phyloP scores from a whole-genome alignment of 768 basidiomycete species.

The Tricholoma sp. region DNA sequence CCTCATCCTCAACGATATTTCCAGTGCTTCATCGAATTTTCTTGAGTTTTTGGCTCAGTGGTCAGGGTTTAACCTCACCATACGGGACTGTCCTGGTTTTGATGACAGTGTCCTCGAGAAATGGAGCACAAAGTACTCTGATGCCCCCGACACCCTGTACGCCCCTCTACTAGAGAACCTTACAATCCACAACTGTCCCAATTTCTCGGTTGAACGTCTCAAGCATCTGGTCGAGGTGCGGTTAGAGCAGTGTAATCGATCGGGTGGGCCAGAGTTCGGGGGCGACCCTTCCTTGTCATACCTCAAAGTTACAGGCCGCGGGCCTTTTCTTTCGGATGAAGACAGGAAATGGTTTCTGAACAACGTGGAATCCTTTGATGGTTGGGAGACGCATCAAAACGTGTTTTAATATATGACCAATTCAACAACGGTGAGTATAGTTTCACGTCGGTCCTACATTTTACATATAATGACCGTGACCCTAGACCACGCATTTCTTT shows the following conservation, averaged over 20 bases:
- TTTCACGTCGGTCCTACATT: too few relatives aligned
- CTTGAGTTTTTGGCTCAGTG: background rate
- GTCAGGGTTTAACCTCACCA: background rate
- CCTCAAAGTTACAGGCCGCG: background rate
- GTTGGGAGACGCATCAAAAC: background rate
- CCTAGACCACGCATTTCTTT: too few relatives aligned
- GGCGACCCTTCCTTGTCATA: background rate
- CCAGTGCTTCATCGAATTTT: background rate
- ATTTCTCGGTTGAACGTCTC: background rate
- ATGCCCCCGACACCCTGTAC: too few relatives aligned
- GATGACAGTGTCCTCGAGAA: background rate
- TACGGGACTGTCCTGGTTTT: background rate
- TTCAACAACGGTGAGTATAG: background rate
- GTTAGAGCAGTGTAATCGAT: background rate
- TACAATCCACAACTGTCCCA: background rate
- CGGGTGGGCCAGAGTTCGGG: background rate
- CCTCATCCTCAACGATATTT: too few relatives aligned
- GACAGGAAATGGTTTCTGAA: too few relatives aligned
- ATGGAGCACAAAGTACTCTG: background rate
- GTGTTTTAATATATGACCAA: background rate
- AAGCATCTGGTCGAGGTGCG: background rate
- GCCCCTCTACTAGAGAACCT: background rate
- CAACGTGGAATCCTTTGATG: background rate
- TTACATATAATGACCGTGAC: too few relatives aligned
- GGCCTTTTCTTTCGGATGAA: background rate